Base-by-base conservation (phyloP, 495 filamentous ascomycete species). In the Penicillium manginii region DNA sequence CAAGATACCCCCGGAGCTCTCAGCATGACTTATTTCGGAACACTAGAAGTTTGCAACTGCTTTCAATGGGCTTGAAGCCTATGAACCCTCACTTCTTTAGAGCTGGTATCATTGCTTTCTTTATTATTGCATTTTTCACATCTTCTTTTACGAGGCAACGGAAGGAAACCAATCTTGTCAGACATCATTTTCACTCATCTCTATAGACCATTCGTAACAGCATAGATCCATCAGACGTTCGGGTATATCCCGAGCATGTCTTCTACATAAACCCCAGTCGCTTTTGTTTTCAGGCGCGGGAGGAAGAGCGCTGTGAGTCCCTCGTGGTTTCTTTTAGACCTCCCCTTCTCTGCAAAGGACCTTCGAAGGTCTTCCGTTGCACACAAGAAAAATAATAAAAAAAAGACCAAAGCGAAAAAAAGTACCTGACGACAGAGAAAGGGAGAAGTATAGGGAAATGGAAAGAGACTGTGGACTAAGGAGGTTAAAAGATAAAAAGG, bases 121-220 rank as follows among this genome's bases (percentile, higher is more conserved):
- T 35, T 54, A 54, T 10, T 37, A 37, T 42, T 42, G 18, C 21
- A 52, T 17, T 32, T 32, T 46, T 58, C 42, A 50, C 32, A 59
- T 43, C 9, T n/a, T 18, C 8, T 43, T 43, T n/a, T 43, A 43
- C 15, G 8, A 43, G 40, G 17, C 14, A n/a, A 43, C 40, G 2
- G 2, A n/a, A 43, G 17, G 40, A 9, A 43, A 18, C 17, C 59
- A 39, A 64, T 49, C 57, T 65, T 61, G 55, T 62, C 59, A 65
- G 66, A 66, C 57, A 67, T 65, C 62, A 64, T 69, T 66, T 69
- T 67, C 63, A 68, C 70, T 71, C 69, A 73, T 69, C 71, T 79
- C 71, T 75, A 74, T 73, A 80, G 68, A 72, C 72, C 72, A 74
- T 71, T 73, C 78, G 73, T 80, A 77, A 81, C 78, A 71, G 67